Base-by-base conservation (phyloP, 768 basidiomycete genomes). In the Trametes maxima region DNA sequence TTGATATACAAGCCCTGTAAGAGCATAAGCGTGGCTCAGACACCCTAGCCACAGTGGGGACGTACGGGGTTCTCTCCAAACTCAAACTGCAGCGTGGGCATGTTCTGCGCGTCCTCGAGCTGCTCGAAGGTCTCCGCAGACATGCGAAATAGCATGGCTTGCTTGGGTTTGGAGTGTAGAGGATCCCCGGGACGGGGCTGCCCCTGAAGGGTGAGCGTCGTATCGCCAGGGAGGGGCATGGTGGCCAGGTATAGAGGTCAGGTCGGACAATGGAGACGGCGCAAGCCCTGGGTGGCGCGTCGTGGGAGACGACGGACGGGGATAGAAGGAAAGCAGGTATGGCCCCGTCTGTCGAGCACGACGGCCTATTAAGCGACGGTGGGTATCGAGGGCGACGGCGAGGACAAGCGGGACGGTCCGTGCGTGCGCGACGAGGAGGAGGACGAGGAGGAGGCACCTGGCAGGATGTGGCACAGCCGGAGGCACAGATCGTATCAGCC, bases 101-200 rank as follows among this genome's bases (percentile, higher is more conserved):
- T 72, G 39, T 78, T 77, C 51, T 78, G 77, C 28, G 72, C 73
- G 0, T 79, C 75, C 44, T 85, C 82, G 44, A 92, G 81, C 0
- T 87, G 86, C 57, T 89, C 85, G 61, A 92, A 78, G 0, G 87
- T 85, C 72, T 90, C 87, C 36, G 82, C 79, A 4, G 90, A 85
- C 82, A 92, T 80, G 58, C 89, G 86, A 42, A 92, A 82, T 51
- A 92, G 77, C 84, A 91, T 86, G 49, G 90, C 90, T 24, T 81
- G 80, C 77, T 89, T 90, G 13, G 85, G 85, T 60, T 81, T 84
- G 3, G 86, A 79, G 36, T 84, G 82, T 36, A 80, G 69, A 0
- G 82, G 76, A 62, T 82, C 85, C 46, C 82, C 85, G 36, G 83
- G 83, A 47, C 77, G 76, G 1, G 84, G 78, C 66, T 80, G 78